Conservation (phyloP, 371 early-diverging fungal genomes). For the Phascolomyces articulosus region DNA sequence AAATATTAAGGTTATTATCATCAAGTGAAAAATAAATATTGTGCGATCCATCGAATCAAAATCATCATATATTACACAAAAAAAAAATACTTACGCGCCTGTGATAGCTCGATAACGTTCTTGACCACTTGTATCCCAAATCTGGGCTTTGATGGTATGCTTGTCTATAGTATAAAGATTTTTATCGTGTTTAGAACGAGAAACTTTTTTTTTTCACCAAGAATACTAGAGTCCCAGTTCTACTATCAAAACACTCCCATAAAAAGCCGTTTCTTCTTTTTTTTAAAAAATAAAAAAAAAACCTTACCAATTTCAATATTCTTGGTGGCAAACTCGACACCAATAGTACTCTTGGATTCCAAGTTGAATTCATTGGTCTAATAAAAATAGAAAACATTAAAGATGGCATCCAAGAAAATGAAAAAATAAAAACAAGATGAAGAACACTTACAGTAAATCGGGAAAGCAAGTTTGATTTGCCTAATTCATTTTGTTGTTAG, state of each 20-base stretch:
- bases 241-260: no score
- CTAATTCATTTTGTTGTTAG: no score
- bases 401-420: not conserved
- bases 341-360: slow-evolving; percentile 99
- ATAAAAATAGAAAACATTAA: no score
- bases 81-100: slow-evolving; percentile 51
- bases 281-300: slow-evolving; percentile 2
- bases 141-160: slow-evolving; percentile 76
- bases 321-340: slow-evolving; percentile 93
- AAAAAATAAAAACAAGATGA: not conserved
- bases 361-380: slow-evolving; percentile 94
- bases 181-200: no score
- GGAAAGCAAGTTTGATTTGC: slow-evolving; percentile 8
- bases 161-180: slow-evolving; percentile 27
- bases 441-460: slow-evolving; percentile 45
- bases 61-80: not conserved
- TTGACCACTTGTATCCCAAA: slow-evolving; percentile 93
- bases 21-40: no score
- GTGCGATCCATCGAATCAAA: no score
- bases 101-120: slow-evolving; percentile 84
- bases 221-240: no score
- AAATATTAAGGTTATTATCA: no score
- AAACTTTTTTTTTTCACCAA: no score
- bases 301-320: slow-evolving; percentile 33
- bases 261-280: no score